A percentile compares a stretch with the other conserved stretches of the same genome.
Evolutionary conservation across 2,329 filamentous ascomycete species (phyloP).

Genomic region (Monosporascus sp.): DNA sequence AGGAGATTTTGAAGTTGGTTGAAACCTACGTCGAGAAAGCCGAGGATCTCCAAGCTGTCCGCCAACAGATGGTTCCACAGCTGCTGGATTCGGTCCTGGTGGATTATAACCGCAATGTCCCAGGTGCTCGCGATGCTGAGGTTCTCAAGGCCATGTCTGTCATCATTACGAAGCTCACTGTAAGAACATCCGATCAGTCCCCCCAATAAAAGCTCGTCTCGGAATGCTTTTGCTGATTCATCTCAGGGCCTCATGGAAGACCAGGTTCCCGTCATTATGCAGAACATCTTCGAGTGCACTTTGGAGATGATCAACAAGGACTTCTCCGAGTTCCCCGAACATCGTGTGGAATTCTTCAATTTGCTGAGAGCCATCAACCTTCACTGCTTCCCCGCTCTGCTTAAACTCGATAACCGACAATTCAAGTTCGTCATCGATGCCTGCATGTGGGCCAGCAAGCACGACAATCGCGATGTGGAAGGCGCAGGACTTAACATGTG

Average conservation of each 20-base stretch:
- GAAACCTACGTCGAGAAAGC: conserved; percentile 98
- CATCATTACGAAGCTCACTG: conserved; percentile 92
- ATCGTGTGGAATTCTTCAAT: conserved; percentile 99
- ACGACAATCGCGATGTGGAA: conserved; percentile 97
- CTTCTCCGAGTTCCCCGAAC: conserved; percentile 97
- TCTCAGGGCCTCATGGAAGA: conserved; percentile 88
- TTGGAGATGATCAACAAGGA: conserved; percentile 99
- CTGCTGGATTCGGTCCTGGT: conserved; percentile 88
- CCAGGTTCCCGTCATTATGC: conserved; percentile 95
- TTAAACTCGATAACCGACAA: conserved; percentile 90
- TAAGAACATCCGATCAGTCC: conserved; percentile 52
- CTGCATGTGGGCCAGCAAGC: conserved; percentile 99
- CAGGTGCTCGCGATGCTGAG: conserved; percentile 91
- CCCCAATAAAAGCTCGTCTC: neutral
- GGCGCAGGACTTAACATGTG: conserved; percentile 97
- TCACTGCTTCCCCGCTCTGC: conserved; percentile 89
- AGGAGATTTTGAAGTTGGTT: conserved; percentile 97
- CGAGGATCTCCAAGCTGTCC: conserved; percentile 90
- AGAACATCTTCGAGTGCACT: conserved; percentile 97
- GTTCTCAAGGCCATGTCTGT: conserved; percentile 97
- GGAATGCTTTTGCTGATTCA: conserved; percentile 12
- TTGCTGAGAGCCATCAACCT: conserved; percentile 92
- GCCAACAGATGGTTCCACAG: conserved; percentile 90
- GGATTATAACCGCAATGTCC: conserved; percentile 96
- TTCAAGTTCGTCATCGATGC: conserved; percentile 99